Conservation (phyloP, 2,329 filamentous ascomycete genomes). For the Graphium sp. region DNA sequence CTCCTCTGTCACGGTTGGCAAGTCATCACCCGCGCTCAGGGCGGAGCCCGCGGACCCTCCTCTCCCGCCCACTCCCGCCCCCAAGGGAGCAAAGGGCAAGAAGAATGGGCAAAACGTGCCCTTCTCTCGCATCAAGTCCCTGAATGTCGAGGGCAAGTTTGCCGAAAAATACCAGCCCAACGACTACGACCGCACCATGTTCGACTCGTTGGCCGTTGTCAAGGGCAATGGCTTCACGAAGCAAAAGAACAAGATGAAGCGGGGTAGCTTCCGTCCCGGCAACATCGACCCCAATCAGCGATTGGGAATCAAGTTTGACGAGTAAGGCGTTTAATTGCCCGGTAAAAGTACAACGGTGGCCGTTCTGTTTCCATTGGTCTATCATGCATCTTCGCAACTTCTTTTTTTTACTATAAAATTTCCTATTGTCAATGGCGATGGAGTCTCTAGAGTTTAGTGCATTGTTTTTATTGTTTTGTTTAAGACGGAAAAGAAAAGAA, state of each 20-base stretch:
- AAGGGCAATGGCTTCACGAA: constrained; percentile 97
- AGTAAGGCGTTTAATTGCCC: no score
- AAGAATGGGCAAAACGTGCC: constrained; percentile 43
- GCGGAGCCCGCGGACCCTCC: constrained; percentile 23
- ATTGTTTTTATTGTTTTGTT: no score
- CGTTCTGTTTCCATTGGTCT: no score
- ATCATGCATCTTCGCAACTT: background rate
- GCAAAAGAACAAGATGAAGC: constrained; percentile 98
- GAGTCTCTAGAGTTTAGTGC: no score
- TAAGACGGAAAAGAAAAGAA: no score
- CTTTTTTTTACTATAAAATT: background rate
- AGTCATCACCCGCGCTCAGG: constrained; percentile 30
- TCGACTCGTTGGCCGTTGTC: constrained; percentile 76
- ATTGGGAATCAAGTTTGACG: constrained; percentile 89
- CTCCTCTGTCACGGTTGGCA: constrained; percentile 32
- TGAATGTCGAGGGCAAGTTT: constrained; percentile 50
- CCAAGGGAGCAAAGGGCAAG: constrained; percentile 21
- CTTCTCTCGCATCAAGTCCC: constrained; percentile 63
- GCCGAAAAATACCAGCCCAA: constrained; percentile 73
- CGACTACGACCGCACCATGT: constrained; percentile 77
- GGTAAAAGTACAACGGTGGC: no score
- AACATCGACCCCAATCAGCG: constrained; percentile 66
- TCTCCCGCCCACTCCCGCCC: constrained; percentile 31
- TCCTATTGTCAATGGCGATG: background rate
- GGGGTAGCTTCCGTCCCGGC: constrained; percentile 79